A percentile compares a stretch with the other conserved stretches of the same genome.
phyloP scores from a whole-genome alignment of 345 rosid genomes.

The Mercurialis annua region DNA sequence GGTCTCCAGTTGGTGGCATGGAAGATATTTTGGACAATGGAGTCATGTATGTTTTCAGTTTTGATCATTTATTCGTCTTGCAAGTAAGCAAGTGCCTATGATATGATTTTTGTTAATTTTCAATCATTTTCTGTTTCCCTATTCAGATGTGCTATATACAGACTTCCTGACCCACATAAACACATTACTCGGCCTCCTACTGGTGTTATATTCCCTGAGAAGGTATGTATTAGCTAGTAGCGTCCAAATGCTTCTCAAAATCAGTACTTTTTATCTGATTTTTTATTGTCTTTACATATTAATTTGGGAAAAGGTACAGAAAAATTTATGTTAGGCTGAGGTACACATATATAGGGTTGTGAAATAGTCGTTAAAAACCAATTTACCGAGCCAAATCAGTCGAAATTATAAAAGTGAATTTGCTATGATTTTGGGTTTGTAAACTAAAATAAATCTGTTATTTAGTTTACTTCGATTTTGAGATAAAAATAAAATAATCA shows the following conservation, averaged over 20 bases:
- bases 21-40: constrained; percentile 81
- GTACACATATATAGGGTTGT: no score
- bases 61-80: not conserved
- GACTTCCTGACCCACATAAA: constrained; percentile 69
- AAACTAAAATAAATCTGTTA: no score
- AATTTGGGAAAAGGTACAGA: no score
- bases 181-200: constrained; percentile 56
- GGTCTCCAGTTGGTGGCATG: constrained; percentile 75
- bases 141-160: constrained; percentile 75
- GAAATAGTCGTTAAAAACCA: no score
- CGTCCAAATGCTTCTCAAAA: not conserved
- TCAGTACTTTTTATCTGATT: not conserved
- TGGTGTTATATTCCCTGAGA: constrained; percentile 65
- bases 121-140: constrained; percentile 5
- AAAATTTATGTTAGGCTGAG: no score
- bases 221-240: constrained; percentile 40
- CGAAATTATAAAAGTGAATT: no score
- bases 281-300: not conserved
- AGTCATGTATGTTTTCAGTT: constrained; percentile 65
- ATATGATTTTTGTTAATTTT: constrained; percentile 7
- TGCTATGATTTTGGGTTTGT: no score
- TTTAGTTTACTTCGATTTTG: no score
- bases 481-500: no score
- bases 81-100: constrained; percentile 1
- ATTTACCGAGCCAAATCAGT: no score